Evolutionary conservation across 495 filamentous ascomycete species (phyloP).

Genomic region (Baudoinia panamericana): DNA sequence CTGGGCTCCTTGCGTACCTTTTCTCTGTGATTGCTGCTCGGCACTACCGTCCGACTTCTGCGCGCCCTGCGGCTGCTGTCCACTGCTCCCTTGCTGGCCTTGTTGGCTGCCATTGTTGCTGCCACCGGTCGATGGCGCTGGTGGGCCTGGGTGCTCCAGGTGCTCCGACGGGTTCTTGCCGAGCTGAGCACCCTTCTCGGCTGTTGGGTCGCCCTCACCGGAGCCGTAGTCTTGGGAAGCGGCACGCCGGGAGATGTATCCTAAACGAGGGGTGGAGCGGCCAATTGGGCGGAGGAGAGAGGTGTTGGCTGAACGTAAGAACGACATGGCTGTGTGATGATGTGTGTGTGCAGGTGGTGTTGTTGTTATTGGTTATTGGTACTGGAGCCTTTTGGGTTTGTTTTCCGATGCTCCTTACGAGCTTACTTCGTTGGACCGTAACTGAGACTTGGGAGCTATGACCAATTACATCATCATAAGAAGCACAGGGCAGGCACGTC

Average conservation of each 20-base stretch:
- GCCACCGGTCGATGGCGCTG: slow-evolving; percentile 23
- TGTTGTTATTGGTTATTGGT: too few species aligned
- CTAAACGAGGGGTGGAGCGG: slow-evolving; percentile 11
- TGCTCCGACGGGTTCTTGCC: slow-evolving; percentile 18
- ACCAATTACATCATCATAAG: too few species aligned
- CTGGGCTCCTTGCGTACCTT: slow-evolving; percentile 24
- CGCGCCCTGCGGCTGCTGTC: slow-evolving; percentile 2
- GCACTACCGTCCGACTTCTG: too few species aligned
- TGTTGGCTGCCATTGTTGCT: slow-evolving; percentile 6
- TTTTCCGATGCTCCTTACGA: too few species aligned
- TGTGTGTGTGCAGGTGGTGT: too few species aligned
- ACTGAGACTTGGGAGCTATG: too few species aligned
- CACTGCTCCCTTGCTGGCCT: background rate
- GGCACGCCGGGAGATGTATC: slow-evolving; percentile 15
- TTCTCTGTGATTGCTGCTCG: slow-evolving; percentile 7
- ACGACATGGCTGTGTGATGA: slow-evolving; percentile 22
- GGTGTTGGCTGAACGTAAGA: slow-evolving; percentile 20
- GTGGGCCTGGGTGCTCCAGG: slow-evolving; percentile 29
- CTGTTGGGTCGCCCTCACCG: slow-evolving; percentile 23
- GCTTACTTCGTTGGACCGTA: too few species aligned
- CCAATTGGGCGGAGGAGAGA: slow-evolving; percentile 20
- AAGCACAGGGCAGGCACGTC: too few species aligned
- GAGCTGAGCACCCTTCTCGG: slow-evolving; percentile 25
- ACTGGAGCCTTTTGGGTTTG: too few species aligned
- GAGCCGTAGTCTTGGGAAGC: slow-evolving; percentile 28